phyloP scores from a whole-genome alignment of 2,329 filamentous ascomycete genomes.

The Lachnellula occidentalis region DNA sequence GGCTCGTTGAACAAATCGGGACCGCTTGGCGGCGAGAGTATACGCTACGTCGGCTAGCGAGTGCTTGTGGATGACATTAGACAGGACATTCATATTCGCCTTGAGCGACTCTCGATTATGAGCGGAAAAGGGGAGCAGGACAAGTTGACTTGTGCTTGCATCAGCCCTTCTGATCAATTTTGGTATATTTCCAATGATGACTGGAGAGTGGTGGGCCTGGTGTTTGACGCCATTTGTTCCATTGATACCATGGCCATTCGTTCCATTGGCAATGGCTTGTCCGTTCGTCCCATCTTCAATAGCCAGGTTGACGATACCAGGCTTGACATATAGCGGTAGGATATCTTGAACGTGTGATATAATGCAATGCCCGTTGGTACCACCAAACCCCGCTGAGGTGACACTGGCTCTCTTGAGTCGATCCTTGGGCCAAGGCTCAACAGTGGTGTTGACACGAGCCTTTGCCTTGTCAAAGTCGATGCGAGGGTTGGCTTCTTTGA shows the following conservation, averaged over 20 bases:
- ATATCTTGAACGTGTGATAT: too few species aligned
- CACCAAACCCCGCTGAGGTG: conserved; percentile 19
- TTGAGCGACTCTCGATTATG: too few species aligned
- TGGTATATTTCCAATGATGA: too few species aligned
- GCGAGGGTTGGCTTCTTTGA: background rate
- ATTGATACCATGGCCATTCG: background rate
- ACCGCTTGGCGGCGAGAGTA: background rate
- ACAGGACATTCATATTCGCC: background rate
- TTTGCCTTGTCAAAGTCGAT: background rate
- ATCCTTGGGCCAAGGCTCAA: conserved; percentile 2
- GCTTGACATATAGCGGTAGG: too few species aligned
- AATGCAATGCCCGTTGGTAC: conserved; percentile 2
- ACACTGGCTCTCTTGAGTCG: conserved; percentile 7
- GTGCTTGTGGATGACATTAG: too few species aligned
- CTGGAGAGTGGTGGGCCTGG: too few species aligned
- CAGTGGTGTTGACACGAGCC: background rate
- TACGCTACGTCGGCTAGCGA: background rate
- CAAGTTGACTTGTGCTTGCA: too few species aligned
- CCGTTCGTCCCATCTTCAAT: too few species aligned
- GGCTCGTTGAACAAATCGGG: background rate
- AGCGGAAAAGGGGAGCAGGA: too few species aligned
- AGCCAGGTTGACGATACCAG: too few species aligned
- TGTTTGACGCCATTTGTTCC: background rate
- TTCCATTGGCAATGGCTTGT: background rate
- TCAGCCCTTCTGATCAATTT: too few species aligned